These are phyloP conservation scores for Emergomyces africanus DNA, from an alignment of 2,329 filamentous ascomycete genomes.

Conservation along the genomic window DNA sequence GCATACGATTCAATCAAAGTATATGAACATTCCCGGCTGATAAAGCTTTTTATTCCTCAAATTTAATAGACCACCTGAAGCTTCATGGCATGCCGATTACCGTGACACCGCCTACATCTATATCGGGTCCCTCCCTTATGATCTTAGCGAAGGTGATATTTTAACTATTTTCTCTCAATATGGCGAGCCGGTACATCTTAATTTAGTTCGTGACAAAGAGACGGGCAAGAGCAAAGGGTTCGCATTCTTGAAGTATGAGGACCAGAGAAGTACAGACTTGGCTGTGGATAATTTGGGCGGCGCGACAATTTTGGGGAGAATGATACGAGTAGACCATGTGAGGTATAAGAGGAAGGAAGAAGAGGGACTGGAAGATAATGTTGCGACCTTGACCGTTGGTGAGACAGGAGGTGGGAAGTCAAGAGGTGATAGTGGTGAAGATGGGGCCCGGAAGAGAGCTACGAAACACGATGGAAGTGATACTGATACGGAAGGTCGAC, in stretches of 20 bases:
- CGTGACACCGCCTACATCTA: slow-evolving; percentile 95
- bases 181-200: slow-evolving; percentile 86
- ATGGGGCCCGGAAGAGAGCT: slow-evolving; percentile 24
- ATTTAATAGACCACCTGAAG: slow-evolving; percentile 56
- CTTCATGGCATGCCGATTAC: slow-evolving; percentile 96
- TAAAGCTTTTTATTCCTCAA: slow-evolving; percentile 2
- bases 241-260: slow-evolving; percentile 95
- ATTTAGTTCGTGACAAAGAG: slow-evolving; percentile 87
- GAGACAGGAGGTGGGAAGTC: slow-evolving; percentile 26
- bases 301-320: slow-evolving; percentile 64
- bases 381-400: slow-evolving; percentile 34
- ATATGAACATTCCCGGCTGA: not conserved
- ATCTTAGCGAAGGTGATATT: slow-evolving; percentile 89
- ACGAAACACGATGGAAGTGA: slow-evolving; percentile 28
- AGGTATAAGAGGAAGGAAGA: slow-evolving; percentile 83
- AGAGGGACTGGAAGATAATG: slow-evolving; percentile 38
- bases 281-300: slow-evolving; percentile 94
- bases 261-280: slow-evolving; percentile 88
- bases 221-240: slow-evolving; percentile 92
- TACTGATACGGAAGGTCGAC: slow-evolving; percentile 36
- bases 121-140: slow-evolving; percentile 85
- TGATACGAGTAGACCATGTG: slow-evolving; percentile 83
- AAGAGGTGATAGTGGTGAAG: slow-evolving; percentile 21
- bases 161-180: slow-evolving; percentile 96
- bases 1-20: not conserved